phyloP scores from a whole-genome alignment of 306 rosid species.

The Lathyrus oleraceus region DNA sequence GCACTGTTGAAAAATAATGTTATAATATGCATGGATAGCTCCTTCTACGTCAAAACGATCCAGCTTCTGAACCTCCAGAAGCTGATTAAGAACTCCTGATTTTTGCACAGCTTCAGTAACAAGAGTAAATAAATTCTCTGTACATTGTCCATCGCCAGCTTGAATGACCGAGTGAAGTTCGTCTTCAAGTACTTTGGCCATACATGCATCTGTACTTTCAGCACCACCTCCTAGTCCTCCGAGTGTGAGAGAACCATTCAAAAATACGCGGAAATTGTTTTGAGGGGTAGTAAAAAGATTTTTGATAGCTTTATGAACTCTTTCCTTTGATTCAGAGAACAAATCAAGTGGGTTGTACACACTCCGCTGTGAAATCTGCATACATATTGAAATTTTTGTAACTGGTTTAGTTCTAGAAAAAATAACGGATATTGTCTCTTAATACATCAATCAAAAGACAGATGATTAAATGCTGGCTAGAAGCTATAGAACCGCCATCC shows the following conservation, averaged over 20 bases:
- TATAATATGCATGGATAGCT: conserved; percentile 83
- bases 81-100: conserved; percentile 70
- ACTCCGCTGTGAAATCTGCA: conserved; percentile 72
- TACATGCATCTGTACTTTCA: conserved; percentile 46
- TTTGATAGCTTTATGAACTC: conserved; percentile 66
- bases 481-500: neutral
- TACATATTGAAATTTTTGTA: conserved; percentile 24
- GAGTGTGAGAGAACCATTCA: conserved; percentile 76
- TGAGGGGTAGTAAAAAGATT: conserved; percentile 84
- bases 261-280: conserved; percentile 87
- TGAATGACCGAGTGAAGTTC: conserved; percentile 64
- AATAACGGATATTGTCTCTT: neutral
- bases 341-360: conserved; percentile 82
- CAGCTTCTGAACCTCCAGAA: conserved; percentile 81
- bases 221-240: conserved; percentile 84
- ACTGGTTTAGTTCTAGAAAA: conserved; percentile 23
- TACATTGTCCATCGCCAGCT: conserved; percentile 60
- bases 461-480: conserved; percentile 10
- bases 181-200: conserved; percentile 70
- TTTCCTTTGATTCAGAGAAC: conserved; percentile 78
- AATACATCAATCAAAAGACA: conserved; percentile 5
- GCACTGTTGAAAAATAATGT: conserved; percentile 73
- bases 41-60: conserved; percentile 89
- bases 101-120: conserved; percentile 62
- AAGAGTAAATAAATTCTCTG: conserved; percentile 61